These are phyloP conservation scores for Hydrangea macrophylla DNA, from an alignment of 148 eudicot species.

Conservation along the genomic window DNA sequence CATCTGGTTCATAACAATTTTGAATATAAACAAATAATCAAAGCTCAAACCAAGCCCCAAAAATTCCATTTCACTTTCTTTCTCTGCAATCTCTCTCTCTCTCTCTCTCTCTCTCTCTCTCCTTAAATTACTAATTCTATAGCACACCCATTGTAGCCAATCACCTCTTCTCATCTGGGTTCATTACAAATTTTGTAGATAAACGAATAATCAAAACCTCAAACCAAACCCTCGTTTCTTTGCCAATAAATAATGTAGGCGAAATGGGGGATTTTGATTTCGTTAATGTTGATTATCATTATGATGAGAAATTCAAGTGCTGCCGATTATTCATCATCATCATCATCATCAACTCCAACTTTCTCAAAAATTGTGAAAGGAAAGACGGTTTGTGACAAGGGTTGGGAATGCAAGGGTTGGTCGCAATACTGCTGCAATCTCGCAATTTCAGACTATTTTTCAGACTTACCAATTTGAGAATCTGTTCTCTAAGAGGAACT, in stretches of 20 bases:
- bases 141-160: neutral
- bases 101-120: neutral
- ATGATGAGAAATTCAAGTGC: conserved; percentile 12
- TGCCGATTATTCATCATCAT: too few relatives aligned
- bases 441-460: conserved; percentile 75
- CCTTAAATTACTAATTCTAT: neutral
- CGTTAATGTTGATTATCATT: conserved; percentile 5
- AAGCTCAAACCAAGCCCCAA: too few relatives aligned
- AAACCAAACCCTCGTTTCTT: neutral
- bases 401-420: conserved; percentile 71
- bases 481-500: conserved; percentile 68
- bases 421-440: conserved; percentile 72
- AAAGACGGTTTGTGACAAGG: conserved; percentile 55
- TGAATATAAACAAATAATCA: too few relatives aligned
- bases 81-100: neutral
- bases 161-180: conserved; percentile 1
- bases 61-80: neutral
- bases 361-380: conserved; percentile 61
- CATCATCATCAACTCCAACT: conserved; percentile 23
- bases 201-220: neutral
- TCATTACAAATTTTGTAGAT: neutral
- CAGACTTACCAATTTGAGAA: conserved; percentile 79
- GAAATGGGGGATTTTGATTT: neutral
- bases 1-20: too few relatives aligned
- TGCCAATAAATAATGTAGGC: conserved; percentile 13